phyloP scores from a whole-genome alignment of 345 rosid genomes.

The Eucalyptus tenuipes region DNA sequence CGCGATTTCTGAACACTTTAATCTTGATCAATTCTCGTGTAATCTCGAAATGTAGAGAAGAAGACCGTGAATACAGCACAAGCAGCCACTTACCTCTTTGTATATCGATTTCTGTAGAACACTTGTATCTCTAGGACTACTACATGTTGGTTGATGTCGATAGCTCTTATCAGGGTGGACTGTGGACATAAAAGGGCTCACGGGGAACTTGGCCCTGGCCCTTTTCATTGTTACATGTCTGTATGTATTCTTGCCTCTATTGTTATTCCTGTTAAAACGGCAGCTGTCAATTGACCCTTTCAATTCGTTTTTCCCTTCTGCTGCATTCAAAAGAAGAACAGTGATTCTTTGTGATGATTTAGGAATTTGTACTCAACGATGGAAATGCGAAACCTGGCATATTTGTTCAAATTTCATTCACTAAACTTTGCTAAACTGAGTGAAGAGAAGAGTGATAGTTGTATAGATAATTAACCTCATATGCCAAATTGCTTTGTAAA shows the following conservation, averaged over 20 bases:
- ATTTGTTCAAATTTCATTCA: background rate
- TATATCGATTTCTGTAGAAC: background rate
- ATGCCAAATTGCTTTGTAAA: background rate
- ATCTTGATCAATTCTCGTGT: background rate
- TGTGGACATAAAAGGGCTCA: background rate
- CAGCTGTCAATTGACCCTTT: background rate
- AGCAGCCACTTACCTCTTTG: background rate
- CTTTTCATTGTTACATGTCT: background rate
- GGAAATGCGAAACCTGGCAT: background rate
- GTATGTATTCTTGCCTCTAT: fast-evolving
- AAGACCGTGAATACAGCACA: background rate
- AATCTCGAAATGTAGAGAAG: background rate
- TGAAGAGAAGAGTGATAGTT: background rate
- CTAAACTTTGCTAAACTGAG: background rate
- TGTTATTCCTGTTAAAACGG: background rate
- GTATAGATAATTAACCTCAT: background rate
- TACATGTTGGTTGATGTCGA: background rate
- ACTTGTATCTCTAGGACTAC: background rate
- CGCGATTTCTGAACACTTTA: background rate
- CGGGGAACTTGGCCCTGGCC: background rate
- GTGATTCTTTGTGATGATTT: background rate
- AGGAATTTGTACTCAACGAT: background rate
- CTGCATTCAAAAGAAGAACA: background rate
- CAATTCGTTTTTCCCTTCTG: background rate
- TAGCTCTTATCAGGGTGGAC: background rate